A percentile compares a stretch with the other conserved stretches of the same genome.
Evolutionary conservation across 768 basidiomycete species (phyloP).

Genomic region (Tricholoma terreum): DNA sequence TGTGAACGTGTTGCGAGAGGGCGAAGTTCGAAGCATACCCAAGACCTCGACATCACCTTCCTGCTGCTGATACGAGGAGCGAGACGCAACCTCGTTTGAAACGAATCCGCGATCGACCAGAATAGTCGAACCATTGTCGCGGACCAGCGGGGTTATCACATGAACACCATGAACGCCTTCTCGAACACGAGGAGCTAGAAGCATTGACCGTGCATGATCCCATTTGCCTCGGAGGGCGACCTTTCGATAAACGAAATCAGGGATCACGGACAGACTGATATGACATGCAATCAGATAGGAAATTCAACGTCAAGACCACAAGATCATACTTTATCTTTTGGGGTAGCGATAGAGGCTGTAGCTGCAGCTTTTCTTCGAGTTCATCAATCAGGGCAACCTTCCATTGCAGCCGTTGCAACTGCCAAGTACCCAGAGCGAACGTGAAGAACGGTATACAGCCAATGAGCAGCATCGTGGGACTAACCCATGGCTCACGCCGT

Average conservation of each 20-base stretch:
- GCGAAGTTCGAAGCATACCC: constrained; percentile 84
- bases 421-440: constrained; percentile 90
- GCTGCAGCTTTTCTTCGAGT: constrained; percentile 82
- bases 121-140: constrained; percentile 78
- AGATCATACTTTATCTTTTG: constrained; percentile 76
- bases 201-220: constrained; percentile 74
- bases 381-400: constrained; percentile 93
- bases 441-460: constrained; percentile 90
- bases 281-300: constrained; percentile 16
- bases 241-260: constrained; percentile 87
- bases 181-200: constrained; percentile 82
- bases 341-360: constrained; percentile 76
- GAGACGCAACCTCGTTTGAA: constrained; percentile 43
- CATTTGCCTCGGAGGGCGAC: constrained; percentile 77
- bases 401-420: constrained; percentile 91
- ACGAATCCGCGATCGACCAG: constrained; percentile 94
- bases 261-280: constrained; percentile 61
- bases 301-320: neutral
- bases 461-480: constrained; percentile 68
- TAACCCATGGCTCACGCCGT: constrained; percentile 59
- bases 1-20: constrained; percentile 74
- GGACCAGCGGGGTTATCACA: constrained; percentile 81
- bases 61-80: constrained; percentile 33
- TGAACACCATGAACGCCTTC: constrained; percentile 89
- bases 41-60: constrained; percentile 66